Base-by-base conservation (phyloP, 208 protist genomes). In the Zelonia costaricensis region DNA sequence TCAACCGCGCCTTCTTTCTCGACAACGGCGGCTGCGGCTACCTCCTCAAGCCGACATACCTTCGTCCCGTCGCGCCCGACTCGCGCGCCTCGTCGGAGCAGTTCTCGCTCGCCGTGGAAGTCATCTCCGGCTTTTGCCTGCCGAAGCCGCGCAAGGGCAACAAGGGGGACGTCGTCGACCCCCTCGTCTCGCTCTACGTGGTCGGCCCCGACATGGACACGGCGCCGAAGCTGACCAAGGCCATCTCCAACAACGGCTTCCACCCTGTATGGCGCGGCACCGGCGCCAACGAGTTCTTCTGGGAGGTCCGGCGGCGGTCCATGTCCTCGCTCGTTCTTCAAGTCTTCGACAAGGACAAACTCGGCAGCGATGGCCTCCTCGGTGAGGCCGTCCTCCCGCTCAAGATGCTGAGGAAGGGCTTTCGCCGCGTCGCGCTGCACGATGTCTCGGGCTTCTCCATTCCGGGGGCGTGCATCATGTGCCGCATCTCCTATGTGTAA, bases 21-120 rank as follows among this genome's bases (percentile, higher is more conserved):
- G 86, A 96, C 55, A 98, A 98, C 69, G 96, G 96, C 46, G 58
- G 69, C 44, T 93, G 86, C 65, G 96, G 97, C 12, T 99, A 98
- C 72, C 47, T 98, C 25, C 82, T 98, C 31, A 98, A 98, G 77
- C 96, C 96, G 2, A 54, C 54, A 1, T 67, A 76, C 52, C 59
- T 97, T 30, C 74, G 80, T 0, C 62, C 71, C 18, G 18, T 64
- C 12, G 61, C 35, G n/a, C 39, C 27, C 30, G 30, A 36, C 25
- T 7, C 12, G 18, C 15, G 33, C 1, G 40, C 35, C 27, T 25
- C 40, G 18, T 45, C 44, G 16, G 58, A 76, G 31, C 53, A 53
- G 42, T 63, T 79, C 27, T 74, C 28, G 45, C 44, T 94, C 18
- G 75, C 55, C 4, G 57, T 88, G 25, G 81, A 85, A 51, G 44